Base-by-base conservation (phyloP, 1,139 yeast species). In the Hansenula lynferdii region DNA sequence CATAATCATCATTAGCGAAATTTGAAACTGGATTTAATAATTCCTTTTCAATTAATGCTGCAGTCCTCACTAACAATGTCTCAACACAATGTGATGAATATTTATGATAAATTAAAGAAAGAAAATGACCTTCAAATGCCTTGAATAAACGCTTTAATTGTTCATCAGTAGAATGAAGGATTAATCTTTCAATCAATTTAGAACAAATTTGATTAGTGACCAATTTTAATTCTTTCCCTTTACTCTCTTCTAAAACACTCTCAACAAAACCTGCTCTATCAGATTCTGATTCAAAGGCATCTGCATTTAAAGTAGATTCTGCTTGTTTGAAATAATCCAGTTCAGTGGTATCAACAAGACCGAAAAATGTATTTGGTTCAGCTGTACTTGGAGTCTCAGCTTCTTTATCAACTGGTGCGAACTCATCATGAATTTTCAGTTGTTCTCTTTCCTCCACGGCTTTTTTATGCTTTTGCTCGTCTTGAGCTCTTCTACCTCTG, bases 191-290 rank as follows among this genome's bases (percentile, higher is more conserved):
- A 70, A 92, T 73, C 43, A 92, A 71, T 58, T 92, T 92, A 16
- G 97, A 90, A 57, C 97, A 89, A 41, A 90, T 86, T 56, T 90
- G 97, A 57, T 92, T 90, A 5, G 97, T 90, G 9, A 86, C 96
- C 36, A 92, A 70, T 60, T 92, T 92, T 51, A 94, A 68, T 61
- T 92, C 98, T 52, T 90, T 89, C 7, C 97, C 97, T 41, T 73
- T 72, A 23, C 90, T 77, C 65, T 92, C 99, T 50, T 85, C 95
- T 47, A 85, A 70, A 6, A 87, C 90, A 50, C 90, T 82, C 10
- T 71, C 61, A 22, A 87, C 79, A 56, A 90, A 89, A 2, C 84
- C 82, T 5, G 61, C 62, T 51, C 82, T 76, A 48, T 89, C 97
- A 41, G 85, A 96, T 2, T 74, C 69, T 15, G 72, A 67, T 28